Evolutionary conservation across 2,329 filamentous ascomycete genomes (phyloP).

Genomic region (Biscogniauxia marginata): DNA sequence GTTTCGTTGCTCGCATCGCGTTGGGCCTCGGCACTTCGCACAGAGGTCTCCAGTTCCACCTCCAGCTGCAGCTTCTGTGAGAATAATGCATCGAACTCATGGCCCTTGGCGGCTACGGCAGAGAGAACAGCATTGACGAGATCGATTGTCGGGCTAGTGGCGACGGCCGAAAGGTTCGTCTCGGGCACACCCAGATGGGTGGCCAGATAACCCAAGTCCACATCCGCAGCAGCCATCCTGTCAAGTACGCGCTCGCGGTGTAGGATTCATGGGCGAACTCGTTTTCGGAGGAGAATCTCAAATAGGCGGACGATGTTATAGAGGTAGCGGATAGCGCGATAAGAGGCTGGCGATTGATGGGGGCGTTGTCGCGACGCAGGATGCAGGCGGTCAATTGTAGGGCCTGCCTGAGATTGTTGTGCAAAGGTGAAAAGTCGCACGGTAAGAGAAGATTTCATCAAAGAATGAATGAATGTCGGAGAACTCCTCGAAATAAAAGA

Average conservation of each 20-base stretch:
- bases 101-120: slow-evolving; percentile 74
- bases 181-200: slow-evolving; percentile 69
- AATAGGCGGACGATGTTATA: not conserved
- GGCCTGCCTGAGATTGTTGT: slow-evolving; percentile 1
- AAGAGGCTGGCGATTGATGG: slow-evolving; percentile 6
- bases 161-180: slow-evolving; percentile 57
- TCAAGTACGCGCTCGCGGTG: slow-evolving; percentile 21
- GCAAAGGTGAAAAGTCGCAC: not conserved
- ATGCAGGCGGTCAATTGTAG: slow-evolving; percentile 2
- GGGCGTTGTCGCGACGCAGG: not conserved
- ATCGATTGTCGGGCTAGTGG: slow-evolving; percentile 71
- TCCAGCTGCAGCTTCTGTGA: slow-evolving; percentile 86
- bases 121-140: slow-evolving; percentile 74
- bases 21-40: slow-evolving; percentile 79
- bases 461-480: slow-evolving; percentile 11
- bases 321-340: not conserved
- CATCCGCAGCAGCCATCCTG: slow-evolving; percentile 57
- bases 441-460: slow-evolving; percentile 4
- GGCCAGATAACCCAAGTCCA: slow-evolving; percentile 73
- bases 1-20: slow-evolving; percentile 78
- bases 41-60: slow-evolving; percentile 89
- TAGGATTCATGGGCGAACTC: slow-evolving; percentile 26
- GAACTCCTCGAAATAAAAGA: not conserved
- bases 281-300: not conserved
- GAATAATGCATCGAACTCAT: slow-evolving; percentile 77